Conservation (phyloP, 2,329 filamentous ascomycete species). For the Clarireedia homoeocarpa region DNA sequence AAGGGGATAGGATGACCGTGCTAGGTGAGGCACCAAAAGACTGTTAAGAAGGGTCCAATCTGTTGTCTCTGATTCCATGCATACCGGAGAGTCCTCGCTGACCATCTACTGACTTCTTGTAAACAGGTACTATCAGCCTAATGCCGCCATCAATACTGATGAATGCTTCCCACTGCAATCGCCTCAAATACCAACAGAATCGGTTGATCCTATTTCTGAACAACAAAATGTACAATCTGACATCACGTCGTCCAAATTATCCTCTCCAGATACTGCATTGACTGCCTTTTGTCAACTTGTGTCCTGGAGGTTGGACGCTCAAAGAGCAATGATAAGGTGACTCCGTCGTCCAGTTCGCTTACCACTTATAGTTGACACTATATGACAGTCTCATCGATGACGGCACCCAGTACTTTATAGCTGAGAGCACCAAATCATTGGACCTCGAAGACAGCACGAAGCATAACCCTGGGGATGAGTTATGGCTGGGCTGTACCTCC, state of each 20-base stretch:
- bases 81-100: background rate
- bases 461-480: constrained; percentile 25
- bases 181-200: background rate
- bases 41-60: no score
- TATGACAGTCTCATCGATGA: constrained; percentile 35
- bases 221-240: constrained; percentile 18
- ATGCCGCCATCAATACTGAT: constrained; percentile 5
- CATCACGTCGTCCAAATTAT: constrained; percentile 25
- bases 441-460: constrained; percentile 26
- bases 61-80: background rate
- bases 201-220: background rate
- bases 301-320: constrained; percentile 39
- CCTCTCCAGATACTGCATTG: constrained; percentile 37
- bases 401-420: constrained; percentile 41
- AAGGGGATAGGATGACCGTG: background rate
- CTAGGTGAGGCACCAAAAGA: no score
- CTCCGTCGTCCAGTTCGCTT: background rate
- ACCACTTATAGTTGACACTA: constrained; percentile 10
- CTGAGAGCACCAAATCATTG: constrained; percentile 41
- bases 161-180: background rate
- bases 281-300: constrained; percentile 42
- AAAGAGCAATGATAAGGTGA: constrained; percentile 40
- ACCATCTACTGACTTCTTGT: constrained; percentile 5
- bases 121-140: constrained; percentile 27
- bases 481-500: constrained; percentile 29